These are phyloP conservation scores for Ophiostoma ulmi DNA, from an alignment of 2,329 filamentous ascomycete genomes.

Conservation along the genomic window DNA sequence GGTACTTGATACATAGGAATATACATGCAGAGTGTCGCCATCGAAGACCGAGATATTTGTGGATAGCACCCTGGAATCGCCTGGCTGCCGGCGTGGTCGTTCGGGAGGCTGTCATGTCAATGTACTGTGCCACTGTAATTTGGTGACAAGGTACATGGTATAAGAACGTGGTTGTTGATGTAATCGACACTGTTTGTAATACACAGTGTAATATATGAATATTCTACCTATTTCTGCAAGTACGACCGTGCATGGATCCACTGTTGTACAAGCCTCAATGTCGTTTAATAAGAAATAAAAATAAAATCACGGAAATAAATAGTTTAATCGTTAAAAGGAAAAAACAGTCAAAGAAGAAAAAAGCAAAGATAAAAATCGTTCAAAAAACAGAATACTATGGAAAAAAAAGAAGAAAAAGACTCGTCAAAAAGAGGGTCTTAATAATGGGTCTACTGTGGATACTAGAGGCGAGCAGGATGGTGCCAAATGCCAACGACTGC, in stretches of 20 bases:
- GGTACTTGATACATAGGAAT: not conserved
- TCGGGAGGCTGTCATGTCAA: not conserved
- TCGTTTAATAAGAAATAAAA: not conserved
- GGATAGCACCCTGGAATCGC: not conserved
- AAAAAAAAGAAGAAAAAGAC: not conserved
- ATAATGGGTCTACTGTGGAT: not conserved
- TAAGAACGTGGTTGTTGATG: not conserved
- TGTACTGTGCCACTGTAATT: not conserved
- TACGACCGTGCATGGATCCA: not conserved
- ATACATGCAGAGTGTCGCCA: slow-evolving; percentile 9
- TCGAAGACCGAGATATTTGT: not conserved
- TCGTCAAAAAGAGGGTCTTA: not conserved
- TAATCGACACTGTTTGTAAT: not conserved
- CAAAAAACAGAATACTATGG: not conserved
- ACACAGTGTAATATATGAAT: not conserved
- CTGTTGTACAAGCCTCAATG: slow-evolving; percentile 1
- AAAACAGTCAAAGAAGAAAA: not conserved
- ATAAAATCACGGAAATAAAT: not conserved
- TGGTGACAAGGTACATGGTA: not conserved
- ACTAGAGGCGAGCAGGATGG: slow-evolving; percentile 9
- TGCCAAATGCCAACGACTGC: slow-evolving; percentile 13
- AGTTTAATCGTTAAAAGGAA: not conserved
- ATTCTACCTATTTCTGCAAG: slow-evolving; percentile 7
- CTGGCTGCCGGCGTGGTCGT: not conserved
- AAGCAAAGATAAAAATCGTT: not conserved